Base-by-base conservation (phyloP, 805 yeast genomes). In the Pichia pseudocactophila region DNA sequence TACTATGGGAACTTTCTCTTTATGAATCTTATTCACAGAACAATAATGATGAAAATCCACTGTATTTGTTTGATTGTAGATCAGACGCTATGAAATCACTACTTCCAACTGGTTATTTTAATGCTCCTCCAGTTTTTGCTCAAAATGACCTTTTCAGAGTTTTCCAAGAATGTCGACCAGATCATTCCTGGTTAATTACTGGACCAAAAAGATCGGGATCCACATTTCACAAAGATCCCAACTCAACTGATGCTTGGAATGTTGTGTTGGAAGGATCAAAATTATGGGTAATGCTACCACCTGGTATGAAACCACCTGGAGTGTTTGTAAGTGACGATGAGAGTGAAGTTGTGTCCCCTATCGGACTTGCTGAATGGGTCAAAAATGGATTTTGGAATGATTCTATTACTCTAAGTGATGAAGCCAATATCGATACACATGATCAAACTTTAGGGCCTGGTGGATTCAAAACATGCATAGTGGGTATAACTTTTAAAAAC, bases 311-410 rank as follows among this genome's bases (percentile, higher is more conserved):
- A 8, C 95, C 96, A 0, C 96, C 96, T 0, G 97, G 97, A 0
- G 88, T 89, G 0, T 75, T 76, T 35, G 80, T 88, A 0, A 83
- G 80, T 55, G 73, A 65, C 3, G 82, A 76, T 32, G 95, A 86
- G 58, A 78, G 87, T 53, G 95, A 87, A 58, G 96, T 88, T 17
- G 87, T 95, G 0, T 73, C 90, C 1, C 97, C 97, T 0, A 76
- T 84, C n/a, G 92, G 95, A 0, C 70, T 88, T 17, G 94, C 96
- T 1, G 97, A 88, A 59, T 88, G 96, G 95, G 82, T 86, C 2
- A 58, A 82, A 9, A 70, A 82, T 13, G 96, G 95, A 0, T 88
- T 82, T 52, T 86, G 77, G 66, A 76, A 80, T 48, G 92, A 82
- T 55, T 69, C 80, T 4, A 62, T 76, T 16, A 72, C 69, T 45